Evolutionary conservation across 2,329 filamentous ascomycete species (phyloP), one percentile per base, ranked within the genome.

Genomic region (Pyricularia pennisetigena): DNA sequence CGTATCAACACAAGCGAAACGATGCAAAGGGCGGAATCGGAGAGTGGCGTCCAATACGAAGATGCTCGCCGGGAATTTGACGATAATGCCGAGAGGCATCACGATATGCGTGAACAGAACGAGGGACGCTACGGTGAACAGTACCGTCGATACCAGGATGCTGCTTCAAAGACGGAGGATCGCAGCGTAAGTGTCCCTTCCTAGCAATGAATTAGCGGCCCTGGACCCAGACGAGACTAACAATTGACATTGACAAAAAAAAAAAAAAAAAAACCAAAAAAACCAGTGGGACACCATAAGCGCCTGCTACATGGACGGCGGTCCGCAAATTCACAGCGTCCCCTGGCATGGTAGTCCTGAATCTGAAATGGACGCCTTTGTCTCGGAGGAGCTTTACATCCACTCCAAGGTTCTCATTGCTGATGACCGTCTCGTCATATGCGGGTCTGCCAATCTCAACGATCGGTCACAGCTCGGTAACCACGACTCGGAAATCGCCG

Each of bases 401-500:
- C 86, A 88, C 79, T 86, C 83, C 75, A 92, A 92, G 76, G 79
- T 92, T 24, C 83, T 92, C 69, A 95, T 97, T 69, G 92, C 90
- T 63, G 93, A 97, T 74, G 93, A 97, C 76, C 84, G 86, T 8
- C 83, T 91, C 66, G 91, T 93, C 69, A 94, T 97, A 71, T 94
- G 91, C 76, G 93, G 93, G 70, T 92, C 79, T 14, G 83, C 72
- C 71, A 85, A 85, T 73, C 78, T 86, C 69, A 86, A 88, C 74
- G 83, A 86, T 73, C 82, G 84, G 69, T 94, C 90, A 3, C 91
- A 97, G 79, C 85, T 96, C 4, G 93, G 93, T 54, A 85, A 86
- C 69, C 93, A 96, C 78, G 93, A 97, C 79, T 93, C 90, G 0
- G 93, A 97, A 77, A 93, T 97, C 68, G 92, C 92, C 24, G 90